These are phyloP conservation scores for Camelina sativa DNA, from an alignment of 345 rosid species.

Conservation along the genomic window DNA sequence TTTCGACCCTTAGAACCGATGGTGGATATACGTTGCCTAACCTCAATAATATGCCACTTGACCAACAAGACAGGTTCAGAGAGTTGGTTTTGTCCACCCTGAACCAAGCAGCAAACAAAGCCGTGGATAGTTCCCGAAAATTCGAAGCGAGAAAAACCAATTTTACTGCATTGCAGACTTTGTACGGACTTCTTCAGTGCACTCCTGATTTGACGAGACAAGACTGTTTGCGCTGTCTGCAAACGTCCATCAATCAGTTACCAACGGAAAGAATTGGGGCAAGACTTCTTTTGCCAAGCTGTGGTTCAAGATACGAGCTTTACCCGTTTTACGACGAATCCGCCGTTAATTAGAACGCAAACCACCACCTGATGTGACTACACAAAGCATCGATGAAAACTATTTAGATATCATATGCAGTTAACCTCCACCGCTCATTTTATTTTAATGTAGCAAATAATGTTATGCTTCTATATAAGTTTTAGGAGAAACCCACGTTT, in stretches of 20 bases:
- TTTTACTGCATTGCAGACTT: background rate
- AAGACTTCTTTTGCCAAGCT: conserved; percentile 37
- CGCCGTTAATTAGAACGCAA: background rate
- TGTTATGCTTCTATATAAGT: no score
- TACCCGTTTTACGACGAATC: conserved; percentile 39
- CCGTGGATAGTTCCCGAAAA: conserved; percentile 6
- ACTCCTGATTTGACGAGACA: conserved; percentile 39
- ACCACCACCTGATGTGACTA: background rate
- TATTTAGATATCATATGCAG: no score
- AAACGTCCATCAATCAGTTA: background rate
- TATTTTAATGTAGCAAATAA: no score
- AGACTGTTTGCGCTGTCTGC: conserved; percentile 41
- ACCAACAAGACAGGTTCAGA: background rate
- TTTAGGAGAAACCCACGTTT: no score
- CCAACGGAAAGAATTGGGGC: conserved; percentile 33
- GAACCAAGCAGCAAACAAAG: background rate
- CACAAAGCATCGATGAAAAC: no score
- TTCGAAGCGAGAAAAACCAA: conserved; percentile 26
- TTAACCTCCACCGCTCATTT: no score
- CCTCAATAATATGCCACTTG: no score
- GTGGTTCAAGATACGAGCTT: conserved; percentile 44
- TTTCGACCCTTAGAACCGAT: no score
- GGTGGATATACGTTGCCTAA: no score
- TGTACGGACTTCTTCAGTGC: conserved; percentile 57
- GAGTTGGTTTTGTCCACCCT: background rate